These are phyloP conservation scores for Solanum pinnatisectum DNA, from an alignment of 257 asterid species.

Conservation along the genomic window DNA sequence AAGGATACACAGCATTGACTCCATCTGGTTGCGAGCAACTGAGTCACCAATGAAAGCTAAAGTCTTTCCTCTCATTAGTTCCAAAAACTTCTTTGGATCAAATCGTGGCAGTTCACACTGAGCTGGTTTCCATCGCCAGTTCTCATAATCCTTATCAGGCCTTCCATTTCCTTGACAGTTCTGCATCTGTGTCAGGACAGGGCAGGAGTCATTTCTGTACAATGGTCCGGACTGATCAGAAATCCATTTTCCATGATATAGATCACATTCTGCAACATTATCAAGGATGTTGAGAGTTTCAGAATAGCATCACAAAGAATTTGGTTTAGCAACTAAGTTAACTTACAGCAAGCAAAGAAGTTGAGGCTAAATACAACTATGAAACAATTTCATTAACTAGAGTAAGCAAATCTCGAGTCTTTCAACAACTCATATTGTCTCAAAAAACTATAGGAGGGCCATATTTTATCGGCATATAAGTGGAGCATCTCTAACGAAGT, in stretches of 20 bases:
- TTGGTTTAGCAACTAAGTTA: not conserved
- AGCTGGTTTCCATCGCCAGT: slow-evolving; percentile 91
- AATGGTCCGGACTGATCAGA: slow-evolving; percentile 61
- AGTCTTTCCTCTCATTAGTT: slow-evolving; percentile 85
- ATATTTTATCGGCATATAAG: not conserved
- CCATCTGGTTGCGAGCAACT: slow-evolving; percentile 97
- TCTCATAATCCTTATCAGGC: slow-evolving; percentile 85
- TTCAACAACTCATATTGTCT: not conserved
- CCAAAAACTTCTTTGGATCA: slow-evolving; percentile 64
- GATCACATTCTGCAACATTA: slow-evolving; percentile 66
- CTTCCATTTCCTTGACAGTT: slow-evolving; percentile 98
- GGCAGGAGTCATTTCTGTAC: slow-evolving; percentile 80
- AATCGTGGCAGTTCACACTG: slow-evolving; percentile 76
- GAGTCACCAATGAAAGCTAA: slow-evolving; percentile 95
- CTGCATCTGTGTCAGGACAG: slow-evolving; percentile 76
- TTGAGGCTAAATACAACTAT: not conserved
- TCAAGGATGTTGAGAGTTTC: not conserved
- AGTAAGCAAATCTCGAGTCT: not conserved
- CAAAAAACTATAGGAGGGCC: not conserved
- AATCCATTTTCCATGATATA: slow-evolving; percentile 74
- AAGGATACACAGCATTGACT: slow-evolving; percentile 81
- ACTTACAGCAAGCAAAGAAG: not conserved
- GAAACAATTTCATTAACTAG: not conserved
- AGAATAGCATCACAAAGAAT: not conserved
- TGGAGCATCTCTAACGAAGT: not conserved